Base-by-base conservation (phyloP, 768 basidiomycete genomes). In the Cystobasidium tubakii region DNA sequence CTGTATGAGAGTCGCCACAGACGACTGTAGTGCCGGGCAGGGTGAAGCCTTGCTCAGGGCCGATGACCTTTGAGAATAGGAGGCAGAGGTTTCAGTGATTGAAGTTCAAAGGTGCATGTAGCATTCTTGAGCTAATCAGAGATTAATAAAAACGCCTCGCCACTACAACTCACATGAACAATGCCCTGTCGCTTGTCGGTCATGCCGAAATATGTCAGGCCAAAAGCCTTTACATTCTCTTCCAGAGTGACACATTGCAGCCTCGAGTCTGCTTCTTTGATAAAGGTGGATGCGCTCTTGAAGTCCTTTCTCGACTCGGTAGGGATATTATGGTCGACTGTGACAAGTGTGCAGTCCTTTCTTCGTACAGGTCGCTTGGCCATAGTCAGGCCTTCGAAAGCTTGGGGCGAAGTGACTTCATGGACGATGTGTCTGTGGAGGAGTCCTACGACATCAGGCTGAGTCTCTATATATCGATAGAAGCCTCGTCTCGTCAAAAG, bases 371-470 rank as follows among this genome's bases (percentile, higher is more conserved):
- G 85, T 63, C 92, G 85, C 33, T 85, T 86, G 34, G 92, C 90
- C 74, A 86, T 88, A 72, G 43, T 17, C 62, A 78, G 76, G 13
- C 76, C 75, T 65, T 77, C 78, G 64, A 77, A 79, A 3, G 92
- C 92, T 81, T 94, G 92, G 46, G 92, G 92, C 73, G 88, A 90
- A n/a, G 92, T 93, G 66, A 94, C 92, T 84, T 93, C 92, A 77
- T 93, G 91, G 27, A 95, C 90, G 44, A 87, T 82, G 79, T 87
- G 86, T 73, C 86, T 84, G 77, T 25, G 15, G 70, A 33, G 21
- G 1, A 10, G 42, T 9, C 46, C 12, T 12, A 21, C 69, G 23
- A 29, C 44, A 29, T 53, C 19, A 1, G 42, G 42, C 23, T 21
- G 50, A 15, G 25, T n/a, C n/a, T n/a, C n/a, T n/a, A n/a, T n/a